phyloP scores from a whole-genome alignment of 352 stramenopile genomes.

The Phytophthora podocarpi region DNA sequence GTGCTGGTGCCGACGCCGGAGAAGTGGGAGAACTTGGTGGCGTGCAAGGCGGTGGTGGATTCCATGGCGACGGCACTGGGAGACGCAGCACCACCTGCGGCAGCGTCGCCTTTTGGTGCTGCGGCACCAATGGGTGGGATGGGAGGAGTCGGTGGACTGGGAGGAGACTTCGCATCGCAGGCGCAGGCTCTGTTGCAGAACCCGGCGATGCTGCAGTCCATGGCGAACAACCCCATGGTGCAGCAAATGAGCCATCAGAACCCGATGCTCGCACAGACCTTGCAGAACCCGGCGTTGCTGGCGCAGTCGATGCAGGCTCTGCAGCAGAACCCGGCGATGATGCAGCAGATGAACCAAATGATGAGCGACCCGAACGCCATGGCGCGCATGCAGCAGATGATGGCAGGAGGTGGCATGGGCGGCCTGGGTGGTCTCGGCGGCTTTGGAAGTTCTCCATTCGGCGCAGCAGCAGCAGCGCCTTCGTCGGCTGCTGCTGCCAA shows the following conservation, averaged over 20 bases:
- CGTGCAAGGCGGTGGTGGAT: conserved; percentile 73
- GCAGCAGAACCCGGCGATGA: conserved; percentile 83
- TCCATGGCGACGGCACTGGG: conserved; percentile 29
- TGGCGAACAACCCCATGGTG: conserved; percentile 73
- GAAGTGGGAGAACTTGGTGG: conserved; percentile 76
- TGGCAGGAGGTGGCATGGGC: conserved; percentile 38
- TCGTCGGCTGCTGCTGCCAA: conserved; percentile 34
- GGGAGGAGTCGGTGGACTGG: conserved; percentile 19
- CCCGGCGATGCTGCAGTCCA: conserved; percentile 68
- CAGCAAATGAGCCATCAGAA: conserved; percentile 84
- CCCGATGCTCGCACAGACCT: conserved; percentile 75
- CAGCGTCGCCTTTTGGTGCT: conserved; percentile 15
- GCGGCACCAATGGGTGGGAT: conserved; percentile 25
- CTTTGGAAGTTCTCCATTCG: conserved; percentile 35
- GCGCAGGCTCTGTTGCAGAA: conserved; percentile 77
- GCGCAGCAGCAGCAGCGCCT: conserved; percentile 27
- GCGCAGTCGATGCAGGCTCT: conserved; percentile 67
- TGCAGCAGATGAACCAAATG: conserved; percentile 82
- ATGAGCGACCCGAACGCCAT: conserved; percentile 80
- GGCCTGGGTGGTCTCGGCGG: conserved; percentile 27
- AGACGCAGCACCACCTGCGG: neutral
- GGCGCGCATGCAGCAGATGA: conserved; percentile 76
- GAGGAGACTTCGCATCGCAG: conserved; percentile 56
- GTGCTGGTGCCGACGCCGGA: conserved; percentile 74
- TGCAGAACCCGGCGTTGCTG: conserved; percentile 80